These are phyloP conservation scores for Sporothrix globosa DNA, from an alignment of 2,329 filamentous ascomycete genomes.

Conservation along the genomic window DNA sequence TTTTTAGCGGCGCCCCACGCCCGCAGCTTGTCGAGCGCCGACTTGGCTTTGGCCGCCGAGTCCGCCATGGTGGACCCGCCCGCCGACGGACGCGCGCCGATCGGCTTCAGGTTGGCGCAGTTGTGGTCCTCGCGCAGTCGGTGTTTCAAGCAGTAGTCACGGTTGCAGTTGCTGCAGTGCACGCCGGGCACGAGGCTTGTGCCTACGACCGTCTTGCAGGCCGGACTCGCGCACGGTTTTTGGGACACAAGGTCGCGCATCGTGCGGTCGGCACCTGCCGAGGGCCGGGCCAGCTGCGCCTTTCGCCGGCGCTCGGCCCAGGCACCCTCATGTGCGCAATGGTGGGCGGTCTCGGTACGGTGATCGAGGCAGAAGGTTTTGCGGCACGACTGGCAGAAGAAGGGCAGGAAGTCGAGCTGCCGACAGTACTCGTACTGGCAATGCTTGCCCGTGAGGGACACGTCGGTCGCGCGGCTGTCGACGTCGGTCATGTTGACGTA, in stretches of 20 bases:
- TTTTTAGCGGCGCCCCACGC: constrained; percentile 80
- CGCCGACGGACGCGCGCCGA: constrained; percentile 50
- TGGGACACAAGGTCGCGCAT: constrained; percentile 60
- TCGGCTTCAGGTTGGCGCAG: constrained; percentile 72
- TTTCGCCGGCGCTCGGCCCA: constrained; percentile 63
- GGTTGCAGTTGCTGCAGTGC: constrained; percentile 71
- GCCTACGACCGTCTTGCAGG: constrained; percentile 72
- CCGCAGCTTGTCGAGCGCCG: constrained; percentile 75
- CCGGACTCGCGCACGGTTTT: constrained; percentile 67
- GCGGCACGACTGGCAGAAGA: constrained; percentile 85
- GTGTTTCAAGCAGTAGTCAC: constrained; percentile 77
- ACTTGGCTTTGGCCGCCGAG: constrained; percentile 66
- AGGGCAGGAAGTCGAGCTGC: constrained; percentile 94
- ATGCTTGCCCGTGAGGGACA: constrained; percentile 83
- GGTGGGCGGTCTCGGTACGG: constrained; percentile 81
- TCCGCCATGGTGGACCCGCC: constrained; percentile 45
- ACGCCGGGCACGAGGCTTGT: constrained; percentile 69
- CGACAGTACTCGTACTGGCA: constrained; percentile 92
- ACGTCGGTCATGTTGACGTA: constrained; percentile 73
- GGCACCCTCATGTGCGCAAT: constrained; percentile 62
- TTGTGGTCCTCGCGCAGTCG: constrained; percentile 79
- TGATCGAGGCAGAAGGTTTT: constrained; percentile 92
- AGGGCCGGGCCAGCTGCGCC: constrained; percentile 57
- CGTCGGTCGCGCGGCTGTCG: constrained; percentile 57
- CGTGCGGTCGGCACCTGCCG: constrained; percentile 57